Evolutionary conservation across 2,329 filamentous ascomycete genomes (phyloP), one percentile per base, ranked within the genome.

Genomic region (Epicoccum nigrum): DNA sequence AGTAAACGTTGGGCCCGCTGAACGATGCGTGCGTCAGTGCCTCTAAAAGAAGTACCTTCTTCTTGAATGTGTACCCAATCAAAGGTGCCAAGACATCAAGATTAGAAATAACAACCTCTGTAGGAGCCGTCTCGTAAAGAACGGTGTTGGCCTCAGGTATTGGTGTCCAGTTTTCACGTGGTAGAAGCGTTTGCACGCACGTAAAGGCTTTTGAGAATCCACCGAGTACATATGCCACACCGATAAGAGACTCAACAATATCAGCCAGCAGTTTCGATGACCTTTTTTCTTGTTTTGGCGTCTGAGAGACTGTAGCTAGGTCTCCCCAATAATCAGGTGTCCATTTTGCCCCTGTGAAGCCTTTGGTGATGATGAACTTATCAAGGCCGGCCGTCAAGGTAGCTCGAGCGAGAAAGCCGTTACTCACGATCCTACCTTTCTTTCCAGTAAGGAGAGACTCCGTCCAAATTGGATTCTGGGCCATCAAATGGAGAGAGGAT

Each of bases 241-340:
- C 93, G 16, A 97, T 87, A 0, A 97, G 77, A 0, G 92, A 84
- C 68, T 97, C 93, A 0, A 96, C 82, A 0, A 97, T 86, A 63
- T 97, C 93, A 3, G 93, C 93, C 7, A 97, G 81, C 0, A 84
- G 84, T 68, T 97, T 97, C 1, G 85, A 88, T 0, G 90, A 88
- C 25, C 92, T 12, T 68, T 64, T 5, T 79, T 73, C 37, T 63
- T 72, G 54, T 28, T 60, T 46, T 51, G 48, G 19, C 6, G 41
- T 5, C 1, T 34, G n/a, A 6, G 31, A 25, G 2, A 25, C 11
- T 13, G 64, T 20, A 41, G 77, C 54, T 2, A 77, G 63, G 15
- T 82, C 74, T 2, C 74, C 71, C 5, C 83, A 75, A 56, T 89
- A 88, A 0, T 81, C 73, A 0, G 90, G 87, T 2, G 78, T 75